These are phyloP conservation scores for Protea cynaroides DNA, from an alignment of 164 flowering plant species.

Conservation along the genomic window DNA sequence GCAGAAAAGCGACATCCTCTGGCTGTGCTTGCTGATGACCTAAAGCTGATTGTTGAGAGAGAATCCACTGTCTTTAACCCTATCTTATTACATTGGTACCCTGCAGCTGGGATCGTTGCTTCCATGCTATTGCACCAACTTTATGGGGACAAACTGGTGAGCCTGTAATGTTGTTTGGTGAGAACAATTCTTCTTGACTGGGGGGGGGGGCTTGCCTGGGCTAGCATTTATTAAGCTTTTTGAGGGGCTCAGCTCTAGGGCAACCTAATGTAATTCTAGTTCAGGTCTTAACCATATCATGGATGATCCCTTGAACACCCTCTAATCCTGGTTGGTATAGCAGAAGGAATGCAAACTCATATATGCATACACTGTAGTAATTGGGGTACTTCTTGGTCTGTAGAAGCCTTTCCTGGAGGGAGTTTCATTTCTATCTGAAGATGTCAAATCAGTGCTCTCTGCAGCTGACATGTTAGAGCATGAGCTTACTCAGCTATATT, in stretches of 20 bases:
- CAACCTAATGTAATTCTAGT: no score
- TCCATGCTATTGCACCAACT: slow-evolving; percentile 41
- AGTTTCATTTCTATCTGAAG: slow-evolving; percentile 53
- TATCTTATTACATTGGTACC: slow-evolving; percentile 46
- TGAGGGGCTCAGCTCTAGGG: no score
- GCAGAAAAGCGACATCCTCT: slow-evolving; percentile 43
- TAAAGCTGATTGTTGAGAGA: slow-evolving; percentile 49
- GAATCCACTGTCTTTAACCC: slow-evolving; percentile 56
- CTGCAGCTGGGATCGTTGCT: slow-evolving; percentile 50
- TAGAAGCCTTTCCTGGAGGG: slow-evolving; percentile 66
- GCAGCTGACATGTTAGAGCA: slow-evolving; percentile 63
- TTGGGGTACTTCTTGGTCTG: slow-evolving; percentile 10
- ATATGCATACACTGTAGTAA: slow-evolving; percentile 3
- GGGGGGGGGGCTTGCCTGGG: no score
- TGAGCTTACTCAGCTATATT: slow-evolving; percentile 33
- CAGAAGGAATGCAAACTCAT: not conserved
- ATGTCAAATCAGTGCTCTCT: slow-evolving; percentile 59
- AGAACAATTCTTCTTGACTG: not conserved
- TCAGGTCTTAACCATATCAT: no score
- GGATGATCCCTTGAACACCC: not conserved
- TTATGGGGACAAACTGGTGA: slow-evolving; percentile 77
- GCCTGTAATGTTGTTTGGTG: slow-evolving; percentile 8
- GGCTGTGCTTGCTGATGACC: slow-evolving; percentile 62
- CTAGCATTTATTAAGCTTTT: no score
- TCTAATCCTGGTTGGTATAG: not conserved